Conservation (phyloP, 2,329 filamentous ascomycete genomes). For the Canariomyces notabilis region DNA sequence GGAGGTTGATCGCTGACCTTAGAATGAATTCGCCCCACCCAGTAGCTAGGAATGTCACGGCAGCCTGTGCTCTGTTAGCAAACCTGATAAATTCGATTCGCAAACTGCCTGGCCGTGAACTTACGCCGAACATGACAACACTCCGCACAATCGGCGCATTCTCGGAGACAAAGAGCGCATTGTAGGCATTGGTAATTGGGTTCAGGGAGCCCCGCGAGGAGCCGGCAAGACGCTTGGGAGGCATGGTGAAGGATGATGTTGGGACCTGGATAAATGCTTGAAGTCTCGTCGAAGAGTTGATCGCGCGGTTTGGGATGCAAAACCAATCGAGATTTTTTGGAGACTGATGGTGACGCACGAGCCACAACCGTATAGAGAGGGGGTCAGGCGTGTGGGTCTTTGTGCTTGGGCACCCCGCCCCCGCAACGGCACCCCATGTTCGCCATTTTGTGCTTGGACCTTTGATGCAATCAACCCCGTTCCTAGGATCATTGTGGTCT, state of each 20-base stretch:
- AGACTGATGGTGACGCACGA: not conserved
- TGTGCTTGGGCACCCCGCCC: not conserved
- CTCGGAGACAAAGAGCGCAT: conserved; percentile 55
- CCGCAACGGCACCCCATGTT: not conserved
- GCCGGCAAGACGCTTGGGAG: conserved; percentile 52
- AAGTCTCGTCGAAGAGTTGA: conserved; percentile 9
- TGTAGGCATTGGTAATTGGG: conserved; percentile 50
- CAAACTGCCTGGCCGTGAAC: conserved; percentile 24
- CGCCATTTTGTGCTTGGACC: not conserved
- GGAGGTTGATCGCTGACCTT: conserved; percentile 11
- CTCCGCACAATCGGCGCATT: conserved; percentile 61
- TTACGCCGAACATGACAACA: conserved; percentile 54
- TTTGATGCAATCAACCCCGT: not conserved
- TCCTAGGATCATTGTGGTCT: not conserved
- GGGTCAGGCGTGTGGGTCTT: not conserved
- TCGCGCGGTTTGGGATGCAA: not conserved
- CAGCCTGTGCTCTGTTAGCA: conserved; percentile 37
- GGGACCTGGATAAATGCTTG: conserved; percentile 14
- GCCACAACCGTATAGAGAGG: not conserved
- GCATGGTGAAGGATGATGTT: conserved; percentile 43
- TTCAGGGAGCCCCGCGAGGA: conserved; percentile 36
- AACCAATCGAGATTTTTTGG: conserved; percentile 10
- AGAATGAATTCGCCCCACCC: conserved; percentile 54
- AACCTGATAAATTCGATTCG: not conserved
- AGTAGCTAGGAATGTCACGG: conserved; percentile 55